A percentile compares a stretch with the other conserved stretches of the same genome.
These are phyloP conservation scores for Wallacemonas collosoma DNA, from an alignment of 208 protist genomes.

Conservation along the genomic window DNA sequence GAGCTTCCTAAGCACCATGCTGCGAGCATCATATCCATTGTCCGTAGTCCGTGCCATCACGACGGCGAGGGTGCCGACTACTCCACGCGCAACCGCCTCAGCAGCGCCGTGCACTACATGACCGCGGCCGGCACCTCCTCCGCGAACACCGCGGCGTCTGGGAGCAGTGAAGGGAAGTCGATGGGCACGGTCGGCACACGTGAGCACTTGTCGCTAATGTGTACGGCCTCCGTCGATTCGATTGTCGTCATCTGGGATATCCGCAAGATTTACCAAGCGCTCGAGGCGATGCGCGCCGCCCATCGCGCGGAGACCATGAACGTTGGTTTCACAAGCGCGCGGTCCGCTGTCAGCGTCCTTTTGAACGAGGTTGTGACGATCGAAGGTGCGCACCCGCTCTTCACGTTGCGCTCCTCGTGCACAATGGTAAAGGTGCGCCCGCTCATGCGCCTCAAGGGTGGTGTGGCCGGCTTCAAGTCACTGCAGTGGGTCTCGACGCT, in stretches of 20 bases:
- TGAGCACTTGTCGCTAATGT: slow-evolving; percentile 82
- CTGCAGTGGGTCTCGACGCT: slow-evolving; percentile 80
- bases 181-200: slow-evolving; percentile 26
- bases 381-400: slow-evolving; percentile 24
- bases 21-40: slow-evolving; percentile 67
- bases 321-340: slow-evolving; percentile 3
- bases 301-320: slow-evolving; percentile 3
- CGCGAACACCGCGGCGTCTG: not conserved
- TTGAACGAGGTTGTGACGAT: slow-evolving; percentile 73
- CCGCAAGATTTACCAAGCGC: slow-evolving; percentile 69
- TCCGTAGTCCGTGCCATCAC: slow-evolving; percentile 71
- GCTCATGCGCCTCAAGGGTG: slow-evolving; percentile 81
- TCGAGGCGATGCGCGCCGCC: slow-evolving; percentile 51
- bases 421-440: slow-evolving; percentile 75
- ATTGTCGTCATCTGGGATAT: slow-evolving; percentile 86
- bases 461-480: slow-evolving; percentile 66
- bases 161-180: slow-evolving; percentile 24
- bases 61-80: slow-evolving; percentile 45
- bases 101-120: slow-evolving; percentile 43
- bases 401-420: slow-evolving; percentile 70
- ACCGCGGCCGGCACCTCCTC: slow-evolving; percentile 19
- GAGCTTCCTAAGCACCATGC: slow-evolving; percentile 86
- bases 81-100: slow-evolving; percentile 52
- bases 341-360: slow-evolving; percentile 19
- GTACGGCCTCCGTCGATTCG: slow-evolving; percentile 82